Evolutionary conservation across 1,284 basidiomycete genomes (phyloP).

Genomic region (Volvariella volvacea): DNA sequence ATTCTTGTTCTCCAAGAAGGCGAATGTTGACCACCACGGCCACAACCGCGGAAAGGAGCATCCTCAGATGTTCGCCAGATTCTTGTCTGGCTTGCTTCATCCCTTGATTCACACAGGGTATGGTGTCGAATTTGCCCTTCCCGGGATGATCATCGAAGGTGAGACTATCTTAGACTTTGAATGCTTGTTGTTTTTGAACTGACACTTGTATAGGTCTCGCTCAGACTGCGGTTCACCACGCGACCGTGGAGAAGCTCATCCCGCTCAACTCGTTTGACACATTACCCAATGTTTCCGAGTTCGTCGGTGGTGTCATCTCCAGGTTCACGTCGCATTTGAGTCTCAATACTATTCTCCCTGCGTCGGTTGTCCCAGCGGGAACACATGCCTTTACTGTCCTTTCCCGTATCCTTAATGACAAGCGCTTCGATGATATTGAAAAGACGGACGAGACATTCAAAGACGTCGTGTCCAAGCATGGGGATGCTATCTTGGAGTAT

Average conservation of each 20-base stretch:
- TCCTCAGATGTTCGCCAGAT: slow-evolving; percentile 55
- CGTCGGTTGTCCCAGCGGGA: slow-evolving; percentile 5
- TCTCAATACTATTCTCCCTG: slow-evolving; percentile 6
- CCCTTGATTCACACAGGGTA: slow-evolving; percentile 62
- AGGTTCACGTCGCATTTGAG: slow-evolving; percentile 2
- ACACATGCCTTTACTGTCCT: slow-evolving; percentile 38
- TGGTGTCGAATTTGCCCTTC: slow-evolving; percentile 56
- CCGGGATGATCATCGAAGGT: slow-evolving; percentile 63
- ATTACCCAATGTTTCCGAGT: not conserved
- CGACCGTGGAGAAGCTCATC: slow-evolving; percentile 16
- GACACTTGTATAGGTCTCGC: slow-evolving; percentile 27
- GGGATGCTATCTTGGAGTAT: slow-evolving; percentile 33
- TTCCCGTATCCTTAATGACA: slow-evolving; percentile 38
- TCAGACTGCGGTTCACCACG: slow-evolving; percentile 31
- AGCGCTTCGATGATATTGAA: slow-evolving; percentile 21
- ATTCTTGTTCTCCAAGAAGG: slow-evolving; percentile 48
- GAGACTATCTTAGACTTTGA: slow-evolving; percentile 2
- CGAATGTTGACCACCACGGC: slow-evolving; percentile 31
- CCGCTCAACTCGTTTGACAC: slow-evolving; percentile 17
- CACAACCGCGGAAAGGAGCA: slow-evolving; percentile 25
- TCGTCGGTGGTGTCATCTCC: slow-evolving; percentile 4
- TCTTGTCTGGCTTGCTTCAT: slow-evolving; percentile 54
- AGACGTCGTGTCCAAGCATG: slow-evolving; percentile 25
- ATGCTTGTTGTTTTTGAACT: not conserved
- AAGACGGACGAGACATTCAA: slow-evolving; percentile 16